phyloP scores from a whole-genome alignment of 768 basidiomycete genomes.

The Cubamyces lactineus region DNA sequence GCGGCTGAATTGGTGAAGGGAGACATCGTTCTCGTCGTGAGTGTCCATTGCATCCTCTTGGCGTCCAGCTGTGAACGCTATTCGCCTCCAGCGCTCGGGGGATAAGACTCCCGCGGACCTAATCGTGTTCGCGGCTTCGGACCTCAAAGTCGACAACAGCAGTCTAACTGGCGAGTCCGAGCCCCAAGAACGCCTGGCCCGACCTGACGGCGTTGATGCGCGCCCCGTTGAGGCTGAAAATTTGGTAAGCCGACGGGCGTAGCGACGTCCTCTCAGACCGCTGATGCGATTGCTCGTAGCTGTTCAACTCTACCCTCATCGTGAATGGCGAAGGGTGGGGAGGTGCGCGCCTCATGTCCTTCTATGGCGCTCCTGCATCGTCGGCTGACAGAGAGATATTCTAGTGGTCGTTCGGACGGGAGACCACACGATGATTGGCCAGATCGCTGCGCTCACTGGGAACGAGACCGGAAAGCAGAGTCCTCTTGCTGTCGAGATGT shows the following conservation, averaged over 20 bases:
- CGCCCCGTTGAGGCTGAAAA: conserved; percentile 70
- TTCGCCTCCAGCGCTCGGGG: conserved; percentile 52
- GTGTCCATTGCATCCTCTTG: conserved; percentile 20
- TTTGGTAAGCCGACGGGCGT: conserved; percentile 43
- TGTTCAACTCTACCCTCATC: conserved; percentile 71
- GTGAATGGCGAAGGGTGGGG: conserved; percentile 78
- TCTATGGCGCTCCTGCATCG: not conserved
- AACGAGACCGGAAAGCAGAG: conserved; percentile 66
- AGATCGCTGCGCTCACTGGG: conserved; percentile 69
- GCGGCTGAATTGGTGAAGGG: conserved; percentile 68
- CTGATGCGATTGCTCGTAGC: conserved; percentile 37
- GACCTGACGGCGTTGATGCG: conserved; percentile 47
- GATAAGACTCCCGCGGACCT: conserved; percentile 76
- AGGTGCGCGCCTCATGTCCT: conserved; percentile 40
- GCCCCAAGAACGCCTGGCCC: conserved; percentile 59
- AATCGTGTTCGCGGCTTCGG: conserved; percentile 58
- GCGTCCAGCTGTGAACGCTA: not conserved
- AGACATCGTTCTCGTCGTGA: conserved; percentile 64
- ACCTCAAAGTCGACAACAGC: conserved; percentile 73
- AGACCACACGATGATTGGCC: conserved; percentile 68
- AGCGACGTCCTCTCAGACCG: not conserved
- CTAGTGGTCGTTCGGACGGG: conserved; percentile 68
- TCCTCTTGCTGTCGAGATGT: conserved; percentile 71
- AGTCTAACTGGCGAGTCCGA: conserved; percentile 74
- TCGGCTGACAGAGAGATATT: not conserved